Evolutionary conservation across 1,284 basidiomycete species (phyloP), one percentile per base, ranked within the genome.

Genomic region (Termitomyces sp.): DNA sequence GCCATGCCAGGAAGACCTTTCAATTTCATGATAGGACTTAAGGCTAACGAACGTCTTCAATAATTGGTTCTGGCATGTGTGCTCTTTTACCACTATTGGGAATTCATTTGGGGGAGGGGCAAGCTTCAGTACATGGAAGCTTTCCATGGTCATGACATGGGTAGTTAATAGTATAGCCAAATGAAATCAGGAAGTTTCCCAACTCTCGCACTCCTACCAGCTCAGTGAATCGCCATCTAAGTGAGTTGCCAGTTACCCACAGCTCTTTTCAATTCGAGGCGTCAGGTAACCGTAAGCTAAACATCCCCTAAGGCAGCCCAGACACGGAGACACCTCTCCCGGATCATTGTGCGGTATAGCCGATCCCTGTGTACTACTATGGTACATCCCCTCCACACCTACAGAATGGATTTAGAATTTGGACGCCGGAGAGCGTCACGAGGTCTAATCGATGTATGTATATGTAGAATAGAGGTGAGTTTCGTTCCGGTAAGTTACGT

Each of bases 151-250:
- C 38, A 41, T 18, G 39, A 49, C 40, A 49, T 30, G 31, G 11
- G 30, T 11, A 14, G 10, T 8, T 3, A 30, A 30, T 30, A 8
- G 28, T 7, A 10, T 10, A 30, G 28, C 9, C 6, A 43, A 50
- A 50, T 50, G 33, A 50, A 50, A 50, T 50, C 40, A 46, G 7
- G 44, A 46, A 46, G 45, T 13, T 35, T 18, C n/a, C 14, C 45
- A 13, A 26, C 21, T 37, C 10, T 26, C 18, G 33, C 10, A 21
- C 19, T 24, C 21, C 21, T 8, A 9, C 10, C n/a, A 35, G 16
- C 19, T 26, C 1, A 28, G 21, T 21, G 33, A 35, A 35, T 26
- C 24, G 9, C 33, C 21, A 46, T 21, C 19, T 21, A 21, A 18
- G 44, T 24, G 33, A 16, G n/a, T 24, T 24, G 5, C 5, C 28